Conservation (phyloP, 2,329 filamentous ascomycete genomes). For the Orbilia brochopaga region DNA sequence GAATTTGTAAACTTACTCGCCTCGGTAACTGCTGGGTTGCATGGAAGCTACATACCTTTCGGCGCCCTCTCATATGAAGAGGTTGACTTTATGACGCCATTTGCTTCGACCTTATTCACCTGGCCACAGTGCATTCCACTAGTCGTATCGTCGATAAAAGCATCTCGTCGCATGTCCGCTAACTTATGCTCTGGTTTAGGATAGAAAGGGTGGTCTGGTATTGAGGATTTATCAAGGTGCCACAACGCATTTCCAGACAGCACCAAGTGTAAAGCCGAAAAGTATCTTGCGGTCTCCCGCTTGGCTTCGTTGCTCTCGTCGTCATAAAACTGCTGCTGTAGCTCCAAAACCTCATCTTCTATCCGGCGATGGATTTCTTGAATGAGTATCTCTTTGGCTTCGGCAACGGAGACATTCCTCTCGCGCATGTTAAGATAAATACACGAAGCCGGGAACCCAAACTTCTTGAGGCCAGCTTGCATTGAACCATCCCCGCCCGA, state of each 20-base stretch:
- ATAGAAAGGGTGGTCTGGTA: neutral
- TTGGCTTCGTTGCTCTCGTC: neutral
- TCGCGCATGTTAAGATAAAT: constrained; percentile 8
- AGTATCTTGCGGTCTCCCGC: neutral
- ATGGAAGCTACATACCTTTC: neutral
- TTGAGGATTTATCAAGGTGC: neutral
- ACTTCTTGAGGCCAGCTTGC: neutral
- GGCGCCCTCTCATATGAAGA: neutral
- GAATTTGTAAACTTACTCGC: neutral
- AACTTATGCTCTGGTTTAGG: constrained; percentile 2
- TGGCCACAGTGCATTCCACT: neutral
- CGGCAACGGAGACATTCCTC: neutral
- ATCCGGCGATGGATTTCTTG: neutral
- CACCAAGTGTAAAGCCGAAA: constrained; percentile 3
- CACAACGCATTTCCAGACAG: neutral
- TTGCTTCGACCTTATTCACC: neutral
- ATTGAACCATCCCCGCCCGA: neutral
- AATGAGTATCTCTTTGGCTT: constrained; percentile 4
- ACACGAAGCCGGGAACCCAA: neutral
- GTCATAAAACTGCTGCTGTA: neutral
- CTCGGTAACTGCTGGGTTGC: neutral
- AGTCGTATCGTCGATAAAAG: neutral
- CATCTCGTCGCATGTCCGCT: neutral
- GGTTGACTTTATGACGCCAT: neutral
- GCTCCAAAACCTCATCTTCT: neutral